These are phyloP conservation scores for Nicotiana otophora DNA, from an alignment of 257 asterid species.

Conservation along the genomic window DNA sequence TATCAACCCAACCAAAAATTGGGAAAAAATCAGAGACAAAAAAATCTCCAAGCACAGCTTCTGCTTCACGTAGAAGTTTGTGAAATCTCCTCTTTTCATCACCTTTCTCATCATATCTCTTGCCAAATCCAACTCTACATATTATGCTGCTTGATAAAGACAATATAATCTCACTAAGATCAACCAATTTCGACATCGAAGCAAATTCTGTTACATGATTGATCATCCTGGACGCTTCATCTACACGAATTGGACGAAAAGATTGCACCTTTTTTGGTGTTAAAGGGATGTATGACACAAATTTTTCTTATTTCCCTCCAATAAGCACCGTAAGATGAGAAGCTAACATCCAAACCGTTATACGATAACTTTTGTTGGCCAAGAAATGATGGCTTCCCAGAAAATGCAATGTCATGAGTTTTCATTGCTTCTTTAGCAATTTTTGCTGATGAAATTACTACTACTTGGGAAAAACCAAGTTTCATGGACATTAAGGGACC, in stretches of 20 bases:
- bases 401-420: constrained; percentile 16
- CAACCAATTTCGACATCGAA: background rate
- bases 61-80: background rate
- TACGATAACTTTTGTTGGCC: constrained; percentile 16
- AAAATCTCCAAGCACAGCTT: background rate
- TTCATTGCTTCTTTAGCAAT: constrained; percentile 23
- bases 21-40: background rate
- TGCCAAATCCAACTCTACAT: background rate
- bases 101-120: background rate
- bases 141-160: background rate
- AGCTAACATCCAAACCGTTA: constrained; percentile 15
- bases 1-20: background rate
- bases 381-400: constrained; percentile 6
- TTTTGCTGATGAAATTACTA: constrained; percentile 21
- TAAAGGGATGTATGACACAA: constrained; percentile 19
- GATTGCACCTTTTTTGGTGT: background rate
- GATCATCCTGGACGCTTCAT: background rate
- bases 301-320: constrained; percentile 18
- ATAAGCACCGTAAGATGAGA: constrained; percentile 19
- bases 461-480: constrained; percentile 17
- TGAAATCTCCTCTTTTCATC: background rate
- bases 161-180: background rate
- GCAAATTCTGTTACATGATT: background rate
- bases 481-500: constrained; percentile 26
- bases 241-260: background rate